Evolutionary conservation across 352 stramenopile genomes (phyloP).

Genomic region (Phytophthora lateralis): DNA sequence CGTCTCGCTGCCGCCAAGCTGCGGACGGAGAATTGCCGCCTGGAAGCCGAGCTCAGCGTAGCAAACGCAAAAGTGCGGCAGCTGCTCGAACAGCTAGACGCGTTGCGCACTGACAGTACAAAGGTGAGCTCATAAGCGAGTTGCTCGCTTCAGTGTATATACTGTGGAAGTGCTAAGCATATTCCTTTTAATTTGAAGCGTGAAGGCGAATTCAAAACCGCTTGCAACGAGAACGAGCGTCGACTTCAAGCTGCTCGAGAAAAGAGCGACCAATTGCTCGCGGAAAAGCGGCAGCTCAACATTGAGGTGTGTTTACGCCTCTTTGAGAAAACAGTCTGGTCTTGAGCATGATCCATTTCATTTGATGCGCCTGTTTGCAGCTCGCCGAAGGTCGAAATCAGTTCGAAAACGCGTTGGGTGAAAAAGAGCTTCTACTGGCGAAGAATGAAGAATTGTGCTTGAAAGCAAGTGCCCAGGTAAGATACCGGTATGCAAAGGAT

Average conservation of each 20-base stretch:
- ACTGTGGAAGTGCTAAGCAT: not conserved
- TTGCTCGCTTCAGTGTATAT: not conserved
- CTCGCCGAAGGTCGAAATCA: slow-evolving; percentile 15
- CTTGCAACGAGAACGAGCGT: slow-evolving; percentile 17
- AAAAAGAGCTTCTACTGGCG: slow-evolving; percentile 22
- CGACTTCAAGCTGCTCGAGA: slow-evolving; percentile 8
- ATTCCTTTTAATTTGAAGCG: slow-evolving; percentile 8
- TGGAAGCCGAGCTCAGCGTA: slow-evolving; percentile 43
- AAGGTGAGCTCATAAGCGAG: slow-evolving; percentile 16
- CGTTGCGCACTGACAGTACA: slow-evolving; percentile 6
- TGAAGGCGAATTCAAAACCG: slow-evolving; percentile 10
- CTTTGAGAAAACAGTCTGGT: not conserved
- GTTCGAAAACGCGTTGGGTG: slow-evolving; percentile 19
- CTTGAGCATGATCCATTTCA: not conserved
- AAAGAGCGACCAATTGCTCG: slow-evolving; percentile 13
- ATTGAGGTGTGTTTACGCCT: slow-evolving; percentile 14
- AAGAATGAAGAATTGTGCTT: slow-evolving; percentile 23
- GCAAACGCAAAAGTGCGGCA: slow-evolving; percentile 22
- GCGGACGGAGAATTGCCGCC: slow-evolving; percentile 45
- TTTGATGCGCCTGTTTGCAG: slow-evolving; percentile 6
- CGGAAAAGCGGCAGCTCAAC: slow-evolving; percentile 25
- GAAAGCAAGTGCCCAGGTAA: slow-evolving; percentile 31
- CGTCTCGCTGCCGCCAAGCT: slow-evolving; percentile 48
- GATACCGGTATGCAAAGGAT: not conserved
- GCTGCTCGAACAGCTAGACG: slow-evolving; percentile 24